These are phyloP conservation scores for Lignosus rhinocerotis DNA, from an alignment of 1,284 basidiomycete genomes.

Conservation along the genomic window DNA sequence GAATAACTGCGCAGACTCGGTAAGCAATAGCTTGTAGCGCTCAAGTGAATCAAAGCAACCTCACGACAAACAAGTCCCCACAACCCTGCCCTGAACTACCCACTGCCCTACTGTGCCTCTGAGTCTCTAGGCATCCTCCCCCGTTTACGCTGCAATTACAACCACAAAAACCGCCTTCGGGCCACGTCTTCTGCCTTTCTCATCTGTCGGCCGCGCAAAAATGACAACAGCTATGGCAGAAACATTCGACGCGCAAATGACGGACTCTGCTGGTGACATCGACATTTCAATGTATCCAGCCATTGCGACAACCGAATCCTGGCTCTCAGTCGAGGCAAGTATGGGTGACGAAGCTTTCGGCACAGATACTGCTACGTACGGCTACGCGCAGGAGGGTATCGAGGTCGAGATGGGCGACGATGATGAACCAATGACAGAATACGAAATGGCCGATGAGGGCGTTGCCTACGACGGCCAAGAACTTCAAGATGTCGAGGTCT, in stretches of 20 bases:
- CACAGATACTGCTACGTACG: slow-evolving; percentile 21
- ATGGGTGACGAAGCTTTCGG: slow-evolving; percentile 61
- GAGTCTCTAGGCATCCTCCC: not conserved
- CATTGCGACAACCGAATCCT: slow-evolving; percentile 46
- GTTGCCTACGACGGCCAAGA: slow-evolving; percentile 37
- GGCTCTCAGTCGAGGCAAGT: slow-evolving; percentile 55
- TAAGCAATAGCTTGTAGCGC: not conserved
- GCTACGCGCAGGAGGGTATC: slow-evolving; percentile 44
- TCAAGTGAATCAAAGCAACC: not conserved
- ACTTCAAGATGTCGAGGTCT: slow-evolving; percentile 57
- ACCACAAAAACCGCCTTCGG: not conserved
- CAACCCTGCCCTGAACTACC: slow-evolving; percentile 19
- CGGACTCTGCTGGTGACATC: slow-evolving; percentile 53
- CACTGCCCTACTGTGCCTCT: not conserved
- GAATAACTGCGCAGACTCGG: not conserved
- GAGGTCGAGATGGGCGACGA: slow-evolving; percentile 76
- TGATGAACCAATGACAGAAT: slow-evolving; percentile 55
- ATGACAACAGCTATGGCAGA: slow-evolving; percentile 45
- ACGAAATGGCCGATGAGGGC: slow-evolving; percentile 68
- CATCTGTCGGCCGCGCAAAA: slow-evolving; percentile 18
- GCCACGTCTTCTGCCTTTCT: not conserved
- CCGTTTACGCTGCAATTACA: not conserved
- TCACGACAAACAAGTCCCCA: slow-evolving; percentile 1
- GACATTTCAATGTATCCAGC: slow-evolving; percentile 62
- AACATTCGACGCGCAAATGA: slow-evolving; percentile 65